Conservation (phyloP, 208 protist genomes). For the Leishmania tropica region DNA sequence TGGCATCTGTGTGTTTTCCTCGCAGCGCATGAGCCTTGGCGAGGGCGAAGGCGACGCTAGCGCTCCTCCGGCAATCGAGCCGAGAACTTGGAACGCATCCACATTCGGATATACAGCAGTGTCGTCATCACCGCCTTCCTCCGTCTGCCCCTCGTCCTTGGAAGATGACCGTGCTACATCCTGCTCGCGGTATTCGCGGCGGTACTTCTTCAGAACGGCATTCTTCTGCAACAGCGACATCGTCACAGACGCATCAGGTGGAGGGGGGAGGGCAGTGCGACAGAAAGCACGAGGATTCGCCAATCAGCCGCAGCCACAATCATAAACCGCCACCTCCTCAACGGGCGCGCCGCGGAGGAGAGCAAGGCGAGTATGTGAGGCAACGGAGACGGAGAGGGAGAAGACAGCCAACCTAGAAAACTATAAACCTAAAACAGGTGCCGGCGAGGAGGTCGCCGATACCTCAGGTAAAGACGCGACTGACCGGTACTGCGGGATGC, state of each 20-base stretch:
- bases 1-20: background rate
- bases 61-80: background rate
- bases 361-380: background rate
- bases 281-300: background rate
- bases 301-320: background rate
- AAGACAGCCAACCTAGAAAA: background rate
- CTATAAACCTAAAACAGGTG: background rate
- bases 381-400: background rate
- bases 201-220: conserved; percentile 46
- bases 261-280: background rate
- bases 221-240: conserved; percentile 57
- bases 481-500: background rate
- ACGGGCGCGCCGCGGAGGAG: background rate
- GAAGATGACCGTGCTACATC: background rate
- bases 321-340: background rate
- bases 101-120: background rate
- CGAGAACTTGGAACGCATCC: conserved; percentile 2
- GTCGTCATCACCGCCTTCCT: background rate
- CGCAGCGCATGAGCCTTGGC: too few relatives aligned
- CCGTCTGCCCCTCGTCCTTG: background rate
- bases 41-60: too few relatives aligned
- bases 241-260: background rate
- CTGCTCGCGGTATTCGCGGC: conserved; percentile 29
- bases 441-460: background rate
- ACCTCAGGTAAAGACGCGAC: background rate